These are phyloP conservation scores for Nigrospora oryzae DNA, from an alignment of 2,329 filamentous ascomycete genomes.

Conservation along the genomic window DNA sequence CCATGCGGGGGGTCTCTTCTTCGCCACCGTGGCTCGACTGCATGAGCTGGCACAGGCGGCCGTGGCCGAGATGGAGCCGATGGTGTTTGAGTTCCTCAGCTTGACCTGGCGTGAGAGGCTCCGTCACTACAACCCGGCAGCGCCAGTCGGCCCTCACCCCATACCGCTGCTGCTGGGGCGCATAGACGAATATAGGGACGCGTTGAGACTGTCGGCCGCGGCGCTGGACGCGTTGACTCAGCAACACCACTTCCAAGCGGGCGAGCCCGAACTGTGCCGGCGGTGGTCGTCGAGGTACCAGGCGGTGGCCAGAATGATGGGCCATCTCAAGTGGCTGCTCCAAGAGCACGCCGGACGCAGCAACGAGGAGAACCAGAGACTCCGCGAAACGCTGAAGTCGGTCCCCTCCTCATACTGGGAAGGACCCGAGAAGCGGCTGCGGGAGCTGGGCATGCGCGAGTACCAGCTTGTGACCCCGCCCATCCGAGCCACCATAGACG, in stretches of 20 bases:
- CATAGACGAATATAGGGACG: neutral
- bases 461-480: constrained; percentile 9
- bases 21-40: constrained; percentile 2
- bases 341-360: neutral
- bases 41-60: constrained; percentile 6
- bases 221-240: too few relatives aligned
- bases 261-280: too few relatives aligned
- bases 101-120: neutral
- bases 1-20: constrained; percentile 7
- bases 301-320: too few relatives aligned
- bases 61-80: constrained; percentile 8
- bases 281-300: too few relatives aligned
- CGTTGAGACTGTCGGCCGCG: neutral
- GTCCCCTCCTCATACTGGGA: constrained; percentile 13
- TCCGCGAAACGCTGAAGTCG: constrained; percentile 3
- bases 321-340: too few relatives aligned
- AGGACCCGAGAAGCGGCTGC: constrained; percentile 4
- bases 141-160: neutral
- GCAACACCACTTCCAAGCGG: too few relatives aligned
- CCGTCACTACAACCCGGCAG: neutral
- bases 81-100: constrained; percentile 12
- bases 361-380: neutral
- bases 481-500: constrained; percentile 13
- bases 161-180: neutral
- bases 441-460: constrained; percentile 9